Evolutionary conservation across 495 filamentous ascomycete species (phyloP).

Genomic region (Gamarada debralockiae): DNA sequence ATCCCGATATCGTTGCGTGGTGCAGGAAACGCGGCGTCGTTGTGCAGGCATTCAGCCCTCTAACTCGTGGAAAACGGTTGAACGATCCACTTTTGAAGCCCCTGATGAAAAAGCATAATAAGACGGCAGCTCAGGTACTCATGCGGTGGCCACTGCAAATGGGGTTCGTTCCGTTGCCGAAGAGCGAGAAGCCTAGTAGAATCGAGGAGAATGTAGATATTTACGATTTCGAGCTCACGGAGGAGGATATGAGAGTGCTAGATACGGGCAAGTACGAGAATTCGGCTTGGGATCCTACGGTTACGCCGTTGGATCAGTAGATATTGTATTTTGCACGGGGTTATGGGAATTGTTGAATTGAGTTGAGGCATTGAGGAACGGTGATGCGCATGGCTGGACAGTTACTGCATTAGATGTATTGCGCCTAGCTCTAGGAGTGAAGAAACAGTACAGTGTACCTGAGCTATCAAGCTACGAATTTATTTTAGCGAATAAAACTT

Average conservation of each 20-base stretch:
- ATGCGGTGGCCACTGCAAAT: slow-evolving; percentile 83
- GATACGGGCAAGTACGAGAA: slow-evolving; percentile 48
- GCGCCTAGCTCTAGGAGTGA: no score
- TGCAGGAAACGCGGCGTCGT: slow-evolving; percentile 59
- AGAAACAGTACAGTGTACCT: no score
- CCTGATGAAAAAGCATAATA: slow-evolving; percentile 54
- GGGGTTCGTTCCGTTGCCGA: slow-evolving; percentile 65
- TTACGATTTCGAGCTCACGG: slow-evolving; percentile 72
- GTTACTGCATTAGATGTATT: no score
- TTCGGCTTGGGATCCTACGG: no score
- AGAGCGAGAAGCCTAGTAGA: slow-evolving; percentile 59
- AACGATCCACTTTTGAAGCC: slow-evolving; percentile 39
- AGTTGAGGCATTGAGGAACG: no score
- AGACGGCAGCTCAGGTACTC: slow-evolving; percentile 71
- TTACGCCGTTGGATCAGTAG: no score
- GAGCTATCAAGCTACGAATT: no score
- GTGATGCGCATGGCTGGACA: no score
- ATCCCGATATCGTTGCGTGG: slow-evolving; percentile 72
- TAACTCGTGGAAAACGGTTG: slow-evolving; percentile 53
- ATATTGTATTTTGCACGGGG: no score
- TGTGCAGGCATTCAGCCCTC: slow-evolving; percentile 73
- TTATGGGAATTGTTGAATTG: no score
- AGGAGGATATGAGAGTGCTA: slow-evolving; percentile 52
- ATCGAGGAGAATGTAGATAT: slow-evolving; percentile 71
- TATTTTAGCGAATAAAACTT: no score